Percentiles rank a stretch among this genome's conserved stretches.
Evolutionary conservation across 1,284 basidiomycete species (phyloP).

Genomic region (Nidula niveotomentosa): DNA sequence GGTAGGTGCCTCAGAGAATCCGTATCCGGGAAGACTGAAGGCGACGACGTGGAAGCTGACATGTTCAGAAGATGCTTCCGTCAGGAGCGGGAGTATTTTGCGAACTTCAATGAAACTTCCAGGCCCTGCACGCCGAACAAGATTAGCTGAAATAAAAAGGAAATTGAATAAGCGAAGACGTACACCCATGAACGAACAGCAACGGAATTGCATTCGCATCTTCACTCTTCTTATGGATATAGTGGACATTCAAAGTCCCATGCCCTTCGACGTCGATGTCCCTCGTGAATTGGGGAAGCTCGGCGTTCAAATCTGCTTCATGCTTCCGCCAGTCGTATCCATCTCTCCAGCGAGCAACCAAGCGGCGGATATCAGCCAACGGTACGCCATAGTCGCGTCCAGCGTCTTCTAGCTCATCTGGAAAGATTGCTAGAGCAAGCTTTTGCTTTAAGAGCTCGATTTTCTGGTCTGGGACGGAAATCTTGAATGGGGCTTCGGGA

Average conservation of each 20-base stretch:
- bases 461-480: slow-evolving; percentile 36
- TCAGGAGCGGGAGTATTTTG: slow-evolving; percentile 52
- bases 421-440: slow-evolving; percentile 37
- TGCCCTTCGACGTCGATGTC: slow-evolving; percentile 42
- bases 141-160: background rate
- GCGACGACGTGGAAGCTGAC: slow-evolving; percentile 60
- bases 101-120: slow-evolving; percentile 56
- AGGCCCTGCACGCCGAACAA: slow-evolving; percentile 44
- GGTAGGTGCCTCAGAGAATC: slow-evolving; percentile 44
- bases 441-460: slow-evolving; percentile 34
- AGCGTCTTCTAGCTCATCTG: slow-evolving; percentile 46
- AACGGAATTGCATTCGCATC: slow-evolving; percentile 43
- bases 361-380: slow-evolving; percentile 39
- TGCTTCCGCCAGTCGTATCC: slow-evolving; percentile 48
- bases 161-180: slow-evolving; percentile 8
- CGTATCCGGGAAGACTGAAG: slow-evolving; percentile 47
- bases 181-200: slow-evolving; percentile 55
- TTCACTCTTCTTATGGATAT: slow-evolving; percentile 46
- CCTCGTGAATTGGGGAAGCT: slow-evolving; percentile 48
- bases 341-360: slow-evolving; percentile 42
- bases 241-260: slow-evolving; percentile 46
- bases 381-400: slow-evolving; percentile 48
- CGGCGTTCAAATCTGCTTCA: slow-evolving; percentile 41
- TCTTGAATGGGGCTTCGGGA: slow-evolving; percentile 36
- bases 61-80: slow-evolving; percentile 33